Evolutionary conservation across 1,284 basidiomycete genomes (phyloP).

Genomic region (Ceratobasidium theobromae): DNA sequence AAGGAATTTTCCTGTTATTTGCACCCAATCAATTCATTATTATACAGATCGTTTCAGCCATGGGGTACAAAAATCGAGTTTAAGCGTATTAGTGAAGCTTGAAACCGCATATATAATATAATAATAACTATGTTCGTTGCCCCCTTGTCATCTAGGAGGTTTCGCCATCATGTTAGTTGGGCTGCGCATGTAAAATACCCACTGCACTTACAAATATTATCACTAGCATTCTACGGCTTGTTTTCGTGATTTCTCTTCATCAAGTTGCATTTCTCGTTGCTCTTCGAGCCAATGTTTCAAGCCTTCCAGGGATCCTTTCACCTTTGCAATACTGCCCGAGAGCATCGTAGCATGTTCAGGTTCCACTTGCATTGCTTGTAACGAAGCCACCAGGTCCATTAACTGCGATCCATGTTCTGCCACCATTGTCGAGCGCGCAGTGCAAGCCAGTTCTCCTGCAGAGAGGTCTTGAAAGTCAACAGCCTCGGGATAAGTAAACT

Average conservation of each 20-base stretch:
- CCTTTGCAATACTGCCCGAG: background rate
- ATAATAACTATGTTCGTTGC: too few relatives aligned
- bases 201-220: too few relatives aligned
- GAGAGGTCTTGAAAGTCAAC: slow-evolving; percentile 17
- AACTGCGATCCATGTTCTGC: slow-evolving; percentile 1
- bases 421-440: background rate
- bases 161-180: too few relatives aligned
- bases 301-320: slow-evolving; percentile 3
- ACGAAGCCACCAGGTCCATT: background rate
- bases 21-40: too few relatives aligned
- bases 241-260: background rate
- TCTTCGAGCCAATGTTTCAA: slow-evolving; percentile 7
- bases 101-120: too few relatives aligned
- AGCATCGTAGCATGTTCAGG: background rate
- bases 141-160: too few relatives aligned
- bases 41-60: too few relatives aligned
- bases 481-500: slow-evolving; percentile 9
- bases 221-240: background rate
- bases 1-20: too few relatives aligned
- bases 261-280: background rate
- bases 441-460: slow-evolving; percentile 3
- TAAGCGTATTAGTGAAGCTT: too few relatives aligned
- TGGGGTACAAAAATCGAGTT: too few relatives aligned
- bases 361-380: background rate
- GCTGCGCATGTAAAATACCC: too few relatives aligned